These are phyloP conservation scores for Hygrophorus pudorinus DNA, from an alignment of 768 basidiomycete species.

Conservation along the genomic window DNA sequence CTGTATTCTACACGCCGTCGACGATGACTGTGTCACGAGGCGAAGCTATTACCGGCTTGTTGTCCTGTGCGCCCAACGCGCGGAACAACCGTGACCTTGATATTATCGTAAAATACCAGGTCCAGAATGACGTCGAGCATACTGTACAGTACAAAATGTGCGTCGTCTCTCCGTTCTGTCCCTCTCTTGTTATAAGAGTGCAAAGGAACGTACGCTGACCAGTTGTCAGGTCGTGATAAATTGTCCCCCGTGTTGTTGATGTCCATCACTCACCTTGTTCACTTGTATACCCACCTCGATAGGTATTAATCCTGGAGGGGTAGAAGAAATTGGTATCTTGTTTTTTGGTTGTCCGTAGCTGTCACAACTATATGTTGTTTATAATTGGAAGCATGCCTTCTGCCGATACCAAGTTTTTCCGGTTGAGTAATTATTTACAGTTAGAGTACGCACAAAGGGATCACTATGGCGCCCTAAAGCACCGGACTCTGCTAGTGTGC, in stretches of 20 bases:
- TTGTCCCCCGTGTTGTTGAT: background rate
- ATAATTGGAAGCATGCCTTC: no score
- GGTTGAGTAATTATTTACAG: no score
- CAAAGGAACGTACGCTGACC: constrained; percentile 32
- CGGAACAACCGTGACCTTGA: constrained; percentile 95
- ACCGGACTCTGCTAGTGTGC: no score
- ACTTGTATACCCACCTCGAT: no score
- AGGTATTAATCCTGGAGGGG: no score
- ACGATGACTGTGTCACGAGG: constrained; percentile 62
- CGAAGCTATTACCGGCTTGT: constrained; percentile 59
- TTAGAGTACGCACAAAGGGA: no score
- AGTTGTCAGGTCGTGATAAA: constrained; percentile 43
- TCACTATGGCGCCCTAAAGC: no score
- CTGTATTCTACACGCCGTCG: constrained; percentile 91
- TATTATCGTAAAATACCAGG: constrained; percentile 69
- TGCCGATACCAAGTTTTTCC: no score
- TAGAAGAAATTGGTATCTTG: no score
- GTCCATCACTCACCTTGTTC: no score
- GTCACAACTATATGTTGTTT: no score
- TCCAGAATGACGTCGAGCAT: constrained; percentile 24
- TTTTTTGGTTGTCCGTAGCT: no score
- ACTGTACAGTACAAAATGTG: constrained; percentile 78
- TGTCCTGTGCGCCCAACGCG: constrained; percentile 80
- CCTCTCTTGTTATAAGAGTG: constrained; percentile 4
- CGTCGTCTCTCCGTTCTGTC: constrained; percentile 24